Evolutionary conservation across 1,139 yeast species (phyloP).

Genomic region (Yamadazyma sp.): DNA sequence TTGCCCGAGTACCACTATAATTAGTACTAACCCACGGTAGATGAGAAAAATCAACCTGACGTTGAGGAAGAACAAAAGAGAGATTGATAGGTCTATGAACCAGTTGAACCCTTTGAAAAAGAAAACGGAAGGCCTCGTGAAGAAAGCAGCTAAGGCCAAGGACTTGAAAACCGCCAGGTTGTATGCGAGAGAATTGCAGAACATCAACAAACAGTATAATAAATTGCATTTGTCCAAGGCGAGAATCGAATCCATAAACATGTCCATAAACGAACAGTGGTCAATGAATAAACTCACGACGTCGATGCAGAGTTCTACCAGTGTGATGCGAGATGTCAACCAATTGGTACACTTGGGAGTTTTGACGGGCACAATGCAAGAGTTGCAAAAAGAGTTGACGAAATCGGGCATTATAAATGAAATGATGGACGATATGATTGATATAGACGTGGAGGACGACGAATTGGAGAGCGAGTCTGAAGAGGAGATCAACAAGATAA

Average conservation of each 20-base stretch:
- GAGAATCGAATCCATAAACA: conserved; percentile 77
- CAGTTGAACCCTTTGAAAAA: conserved; percentile 65
- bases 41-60: conserved; percentile 80
- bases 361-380: conserved; percentile 81
- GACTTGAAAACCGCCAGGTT: conserved; percentile 74
- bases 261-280: conserved; percentile 92
- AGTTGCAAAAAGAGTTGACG: conserved; percentile 81
- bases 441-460: conserved; percentile 59
- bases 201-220: conserved; percentile 70
- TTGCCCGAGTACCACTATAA: too few species aligned
- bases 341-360: conserved; percentile 77
- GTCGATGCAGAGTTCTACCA: conserved; percentile 76
- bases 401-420: conserved; percentile 92
- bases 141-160: conserved; percentile 72
- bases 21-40: conserved; percentile 37
- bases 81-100: conserved; percentile 70
- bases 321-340: conserved; percentile 87
- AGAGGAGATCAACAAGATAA: conserved; percentile 60
- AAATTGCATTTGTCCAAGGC: conserved; percentile 81
- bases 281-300: conserved; percentile 82
- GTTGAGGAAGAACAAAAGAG: conserved; percentile 81
- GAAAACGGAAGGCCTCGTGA: conserved; percentile 76
- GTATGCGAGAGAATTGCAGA: conserved; percentile 80
- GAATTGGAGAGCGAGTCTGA: conserved; percentile 71
- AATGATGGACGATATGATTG: conserved; percentile 91